Percentiles rank a stretch among this genome's conserved stretches.
phyloP scores from a whole-genome alignment of 179 eudicot genomes.

The Vitellaria paradoxa region DNA sequence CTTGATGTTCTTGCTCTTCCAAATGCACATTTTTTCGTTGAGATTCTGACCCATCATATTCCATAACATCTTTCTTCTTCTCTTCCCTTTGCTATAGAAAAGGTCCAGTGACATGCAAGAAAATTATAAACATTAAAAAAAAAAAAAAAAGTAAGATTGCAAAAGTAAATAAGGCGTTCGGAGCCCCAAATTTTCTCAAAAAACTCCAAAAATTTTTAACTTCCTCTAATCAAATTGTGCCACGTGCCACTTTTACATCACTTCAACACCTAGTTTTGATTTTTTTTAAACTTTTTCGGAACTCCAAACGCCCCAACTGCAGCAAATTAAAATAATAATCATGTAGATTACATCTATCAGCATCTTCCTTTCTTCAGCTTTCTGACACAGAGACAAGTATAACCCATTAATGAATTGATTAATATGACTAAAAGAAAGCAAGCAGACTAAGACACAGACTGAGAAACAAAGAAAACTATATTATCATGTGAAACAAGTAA shows the following conservation, averaged over 20 bases:
- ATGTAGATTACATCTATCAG: too few relatives aligned
- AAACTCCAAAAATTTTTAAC: too few relatives aligned
- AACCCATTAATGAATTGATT: background rate
- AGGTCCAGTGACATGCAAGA: background rate
- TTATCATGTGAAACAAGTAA: background rate
- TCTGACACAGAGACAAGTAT: background rate
- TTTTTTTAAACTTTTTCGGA: too few relatives aligned
- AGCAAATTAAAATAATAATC: too few relatives aligned
- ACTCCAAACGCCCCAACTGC: too few relatives aligned
- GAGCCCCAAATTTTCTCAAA: too few relatives aligned
- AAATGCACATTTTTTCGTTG: constrained; percentile 16
- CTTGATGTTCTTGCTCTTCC: constrained; percentile 14
- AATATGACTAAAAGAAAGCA: background rate
- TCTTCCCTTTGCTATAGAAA: constrained; percentile 19
- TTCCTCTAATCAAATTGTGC: too few relatives aligned
- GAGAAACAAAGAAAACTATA: background rate
- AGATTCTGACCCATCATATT: constrained; percentile 10
- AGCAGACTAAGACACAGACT: background rate
- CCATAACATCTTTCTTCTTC: constrained; percentile 1
- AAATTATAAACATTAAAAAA: background rate
- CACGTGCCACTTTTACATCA: too few relatives aligned
- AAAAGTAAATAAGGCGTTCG: background rate
- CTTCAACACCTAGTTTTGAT: too few relatives aligned
- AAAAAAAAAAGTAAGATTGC: background rate
- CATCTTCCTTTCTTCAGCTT: background rate